Base-by-base conservation (phyloP, 495 filamentous ascomycete species). In the Aspergillus sclerotiicarbonarius region DNA sequence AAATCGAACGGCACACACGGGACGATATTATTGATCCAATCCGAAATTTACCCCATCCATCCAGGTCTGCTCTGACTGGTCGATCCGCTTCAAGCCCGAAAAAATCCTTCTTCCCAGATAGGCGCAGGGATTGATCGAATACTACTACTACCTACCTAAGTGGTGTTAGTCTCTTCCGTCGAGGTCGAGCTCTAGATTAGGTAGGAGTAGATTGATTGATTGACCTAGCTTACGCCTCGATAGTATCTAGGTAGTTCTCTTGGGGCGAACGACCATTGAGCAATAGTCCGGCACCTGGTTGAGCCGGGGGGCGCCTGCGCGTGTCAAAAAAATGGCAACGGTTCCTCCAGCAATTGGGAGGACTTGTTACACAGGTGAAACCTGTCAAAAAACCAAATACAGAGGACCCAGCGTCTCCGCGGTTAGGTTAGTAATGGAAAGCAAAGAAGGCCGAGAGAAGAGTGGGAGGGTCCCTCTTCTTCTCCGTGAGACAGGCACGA, bases 401-500 rank as follows among this genome's bases (percentile, higher is more conserved):
- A 49, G 44, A 29, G n/a, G 31, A 50, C 47, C 47, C 47, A 50
- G 47, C 16, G 47, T n/a, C 9, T 13, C 37, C 10, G 37, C 37
- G 37, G 37, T 12, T 41, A 25, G 29, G 47, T 50, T 50, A 50
- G 47, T 50, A 46, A 46, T 45, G 37, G 37, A 54, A 54, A 46
- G 41, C 18, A 45, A 54, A 52, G 48, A 55, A 32, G 41, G 25
- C 33, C 32, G 16, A 47, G 16, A 32, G 35, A 44, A 33, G 54
- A 41, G n/a, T 16, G 16, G 30, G 46, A 63, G 46, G 15, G n/a
- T n/a, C n/a, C n/a, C n/a, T 16, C 41, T 59, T 56, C 56, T 59
- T 54, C 55, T 45, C 61, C 62, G 66, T 66, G 63, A 70, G 67
- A 71, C 69, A 71, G 66, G 63, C 62, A 49, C 56, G 61, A 68